Percentiles rank a stretch among this genome's conserved stretches.
Evolutionary conservation across 495 filamentous ascomycete species (phyloP).

Genomic region (Achaetomiella virescens): DNA sequence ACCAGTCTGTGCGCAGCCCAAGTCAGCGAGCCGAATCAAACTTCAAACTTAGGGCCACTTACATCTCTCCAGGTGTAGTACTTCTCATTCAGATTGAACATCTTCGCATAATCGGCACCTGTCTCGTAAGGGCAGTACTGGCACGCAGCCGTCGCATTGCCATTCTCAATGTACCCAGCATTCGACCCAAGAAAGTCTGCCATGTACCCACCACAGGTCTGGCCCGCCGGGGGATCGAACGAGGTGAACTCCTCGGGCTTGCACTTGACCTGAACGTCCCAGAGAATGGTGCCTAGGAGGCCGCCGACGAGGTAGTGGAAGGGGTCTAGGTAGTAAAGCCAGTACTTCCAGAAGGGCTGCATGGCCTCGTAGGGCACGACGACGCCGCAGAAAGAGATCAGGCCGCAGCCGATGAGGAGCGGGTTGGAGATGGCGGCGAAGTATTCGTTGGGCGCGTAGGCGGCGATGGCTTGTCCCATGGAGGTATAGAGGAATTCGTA

Average conservation of each 20-base stretch:
- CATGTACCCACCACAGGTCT: constrained; percentile 21
- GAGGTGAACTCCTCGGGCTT: constrained; percentile 13
- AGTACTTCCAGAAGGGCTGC: constrained; percentile 39
- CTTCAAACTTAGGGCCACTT: not conserved
- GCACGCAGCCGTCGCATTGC: constrained; percentile 42
- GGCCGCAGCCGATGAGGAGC: constrained; percentile 38
- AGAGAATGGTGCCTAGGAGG: constrained; percentile 15
- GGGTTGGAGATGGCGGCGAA: constrained; percentile 48
- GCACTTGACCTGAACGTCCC: constrained; percentile 16
- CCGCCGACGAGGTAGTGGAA: constrained; percentile 49
- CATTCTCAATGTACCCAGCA: constrained; percentile 34
- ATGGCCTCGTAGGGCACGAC: constrained; percentile 45
- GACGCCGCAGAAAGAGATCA: constrained; percentile 36
- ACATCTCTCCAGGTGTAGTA: constrained; percentile 54
- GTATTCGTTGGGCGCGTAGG: constrained; percentile 47
- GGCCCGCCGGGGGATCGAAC: constrained; percentile 16
- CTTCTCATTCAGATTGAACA: constrained; percentile 30
- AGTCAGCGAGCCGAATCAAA: not conserved
- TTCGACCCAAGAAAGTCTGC: constrained; percentile 18
- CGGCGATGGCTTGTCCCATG: constrained; percentile 39
- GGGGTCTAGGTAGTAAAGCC: constrained; percentile 48
- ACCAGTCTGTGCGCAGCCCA: constrained; percentile 29
- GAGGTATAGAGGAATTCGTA: constrained; percentile 43
- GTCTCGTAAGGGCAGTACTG: constrained; percentile 52
- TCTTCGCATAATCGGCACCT: constrained; percentile 48